These are phyloP conservation scores for Paraphoma sp. DNA, from an alignment of 2,329 filamentous ascomycete species.

Conservation along the genomic window DNA sequence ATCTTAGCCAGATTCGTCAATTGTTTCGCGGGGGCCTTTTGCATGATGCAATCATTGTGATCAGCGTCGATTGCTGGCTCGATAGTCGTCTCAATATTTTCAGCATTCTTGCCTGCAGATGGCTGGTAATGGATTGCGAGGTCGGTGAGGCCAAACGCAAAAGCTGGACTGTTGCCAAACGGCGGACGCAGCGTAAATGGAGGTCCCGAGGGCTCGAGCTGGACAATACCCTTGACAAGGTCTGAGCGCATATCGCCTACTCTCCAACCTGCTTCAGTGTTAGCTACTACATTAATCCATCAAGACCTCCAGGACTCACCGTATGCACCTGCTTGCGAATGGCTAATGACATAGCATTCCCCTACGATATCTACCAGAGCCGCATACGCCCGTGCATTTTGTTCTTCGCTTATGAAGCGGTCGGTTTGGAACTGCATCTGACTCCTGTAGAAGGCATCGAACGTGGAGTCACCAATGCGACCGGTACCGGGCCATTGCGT, in stretches of 20 bases:
- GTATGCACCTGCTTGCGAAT: constrained; percentile 57
- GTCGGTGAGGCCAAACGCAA: constrained; percentile 2
- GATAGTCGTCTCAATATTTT: not conserved
- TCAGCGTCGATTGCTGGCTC: constrained; percentile 2
- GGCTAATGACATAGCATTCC: constrained; percentile 54
- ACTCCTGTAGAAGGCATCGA: constrained; percentile 57
- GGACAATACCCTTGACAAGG: constrained; percentile 57
- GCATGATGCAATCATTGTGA: constrained; percentile 41
- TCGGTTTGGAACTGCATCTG: constrained; percentile 44
- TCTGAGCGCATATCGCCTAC: constrained; percentile 58
- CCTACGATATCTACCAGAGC: constrained; percentile 53
- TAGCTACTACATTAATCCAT: not conserved
- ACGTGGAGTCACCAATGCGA: constrained; percentile 53
- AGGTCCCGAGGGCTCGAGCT: constrained; percentile 61
- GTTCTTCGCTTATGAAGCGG: constrained; percentile 33
- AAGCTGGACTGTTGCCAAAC: constrained; percentile 14
- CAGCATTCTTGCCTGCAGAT: not conserved
- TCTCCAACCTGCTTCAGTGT: not conserved
- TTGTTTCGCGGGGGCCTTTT: constrained; percentile 42
- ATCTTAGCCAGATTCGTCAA: constrained; percentile 57
- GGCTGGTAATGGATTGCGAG: not conserved
- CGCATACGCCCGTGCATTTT: constrained; percentile 47
- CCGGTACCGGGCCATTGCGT: constrained; percentile 52
- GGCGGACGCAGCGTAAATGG: constrained; percentile 47
- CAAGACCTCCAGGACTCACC: constrained; percentile 13